Base-by-base conservation (phyloP, 2,329 filamentous ascomycete genomes). In the Magnaporthiopsis rhizophila region DNA sequence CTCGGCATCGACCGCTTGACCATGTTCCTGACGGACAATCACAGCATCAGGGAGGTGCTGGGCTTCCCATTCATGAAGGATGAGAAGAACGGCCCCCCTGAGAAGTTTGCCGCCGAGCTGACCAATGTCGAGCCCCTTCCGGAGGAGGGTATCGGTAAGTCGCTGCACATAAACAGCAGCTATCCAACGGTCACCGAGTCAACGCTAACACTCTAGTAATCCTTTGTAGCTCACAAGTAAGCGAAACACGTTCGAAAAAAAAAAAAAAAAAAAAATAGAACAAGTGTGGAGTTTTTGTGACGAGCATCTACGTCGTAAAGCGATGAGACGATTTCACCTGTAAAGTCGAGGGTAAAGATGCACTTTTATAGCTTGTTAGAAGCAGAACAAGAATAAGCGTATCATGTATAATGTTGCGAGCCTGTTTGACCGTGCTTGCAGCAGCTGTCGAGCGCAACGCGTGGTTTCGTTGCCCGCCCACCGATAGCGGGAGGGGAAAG, bases 61-160 rank as follows among this genome's bases (percentile, higher is more conserved):
- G 88, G 94, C 11, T 99, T 99, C 86, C 95, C 95, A 13, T 94
- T 97, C 80, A 97, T 99, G 91, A 97, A 96, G 86, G 90, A 94
- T 62, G 90, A 94, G 72, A 79, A 82, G 68, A 24, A 30, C 7
- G 65, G 76, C 66, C 76, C 77, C 68, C 80, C 80, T 74, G 82
- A 83, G 74, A 81, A 80, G 74, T 71, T 76, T 66, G 78, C 74
- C 26, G 74, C 73, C 21, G 74, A 76, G 68, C 64, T 74, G 62
- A 72, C 70, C 24, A 65, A 71, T 59, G 69, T 75, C 6, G 64
- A 72, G 66, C 73, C 74, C 3, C 65, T 74, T 64, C 73, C 74
- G 8, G 74, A 72, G 63, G 74, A 76, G 69, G 74, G 73, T 59
- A 75, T 76, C 65, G 70, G 73, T 74, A 65, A 70, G 73, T 72